Evolutionary conservation across 306 rosid species (phyloP).

Genomic region (Canavalia gladiata): DNA sequence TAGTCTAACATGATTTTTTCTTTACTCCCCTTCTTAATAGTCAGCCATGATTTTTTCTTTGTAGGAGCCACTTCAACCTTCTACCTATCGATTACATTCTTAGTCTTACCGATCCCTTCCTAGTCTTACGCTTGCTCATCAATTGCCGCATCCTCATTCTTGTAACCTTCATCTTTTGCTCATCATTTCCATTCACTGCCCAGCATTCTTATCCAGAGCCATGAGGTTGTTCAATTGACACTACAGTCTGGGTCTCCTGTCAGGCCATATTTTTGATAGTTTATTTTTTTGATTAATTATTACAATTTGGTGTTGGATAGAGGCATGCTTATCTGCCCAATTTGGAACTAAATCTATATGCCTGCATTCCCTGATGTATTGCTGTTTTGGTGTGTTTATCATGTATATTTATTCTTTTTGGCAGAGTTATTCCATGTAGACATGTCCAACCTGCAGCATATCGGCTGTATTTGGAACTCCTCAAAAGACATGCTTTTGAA

Average conservation of each 20-base stretch:
- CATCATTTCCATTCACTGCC: conserved; percentile 1
- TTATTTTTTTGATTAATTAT: background rate
- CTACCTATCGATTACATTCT: background rate
- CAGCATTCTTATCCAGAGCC: conserved; percentile 16
- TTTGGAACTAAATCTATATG: background rate
- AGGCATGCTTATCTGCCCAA: background rate
- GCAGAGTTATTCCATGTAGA: conserved; percentile 90
- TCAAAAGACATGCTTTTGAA: conserved; percentile 77
- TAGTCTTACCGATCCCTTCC: background rate
- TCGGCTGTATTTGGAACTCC: conserved; percentile 86
- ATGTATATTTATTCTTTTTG: conserved; percentile 25
- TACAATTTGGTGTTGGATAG: background rate
- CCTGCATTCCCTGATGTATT: conserved; percentile 13
- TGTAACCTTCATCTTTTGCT: conserved; percentile 13
- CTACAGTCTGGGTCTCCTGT: background rate
- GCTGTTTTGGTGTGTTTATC: conserved; percentile 27
- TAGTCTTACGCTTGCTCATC: background rate
- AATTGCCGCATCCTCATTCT: background rate
- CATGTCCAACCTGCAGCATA: conserved; percentile 81
- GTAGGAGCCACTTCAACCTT: conserved; percentile 14
- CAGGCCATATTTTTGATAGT: background rate
- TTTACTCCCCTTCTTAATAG: background rate
- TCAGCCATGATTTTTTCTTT: background rate
- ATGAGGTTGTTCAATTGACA: background rate
- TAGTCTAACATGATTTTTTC: background rate